Conservation (phyloP, 1,284 basidiomycete species). For the Pseudozyma tsukubaensis region DNA sequence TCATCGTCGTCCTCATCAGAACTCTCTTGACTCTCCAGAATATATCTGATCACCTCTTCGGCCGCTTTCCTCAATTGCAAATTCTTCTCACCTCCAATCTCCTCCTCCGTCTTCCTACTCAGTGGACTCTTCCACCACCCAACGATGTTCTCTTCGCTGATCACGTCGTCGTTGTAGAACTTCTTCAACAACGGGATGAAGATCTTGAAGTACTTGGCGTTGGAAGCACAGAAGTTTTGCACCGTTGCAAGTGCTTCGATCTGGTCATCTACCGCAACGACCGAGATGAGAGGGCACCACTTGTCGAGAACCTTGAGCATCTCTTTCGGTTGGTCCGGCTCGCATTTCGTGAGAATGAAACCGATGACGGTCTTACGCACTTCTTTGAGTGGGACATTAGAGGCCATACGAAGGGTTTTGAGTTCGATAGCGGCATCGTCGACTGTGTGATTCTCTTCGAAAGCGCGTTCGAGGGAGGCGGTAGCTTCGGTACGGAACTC, state of each 20-base stretch:
- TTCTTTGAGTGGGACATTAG: conserved; percentile 81
- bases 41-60: conserved; percentile 69
- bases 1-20: conserved; percentile 64
- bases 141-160: conserved; percentile 69
- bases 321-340: conserved; percentile 49
- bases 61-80: conserved; percentile 67
- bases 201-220: conserved; percentile 63
- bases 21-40: conserved; percentile 68
- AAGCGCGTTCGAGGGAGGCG: conserved; percentile 86
- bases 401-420: conserved; percentile 93
- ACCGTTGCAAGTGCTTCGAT: conserved; percentile 67
- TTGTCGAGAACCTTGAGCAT: conserved; percentile 65
- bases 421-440: conserved; percentile 92
- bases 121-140: conserved; percentile 68
- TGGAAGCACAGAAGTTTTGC: conserved; percentile 50
- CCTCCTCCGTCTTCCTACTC: conserved; percentile 20
- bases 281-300: conserved; percentile 69
- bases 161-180: conserved; percentile 70
- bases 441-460: conserved; percentile 87
- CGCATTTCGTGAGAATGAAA: conserved; percentile 57
- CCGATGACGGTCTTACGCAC: conserved; percentile 83
- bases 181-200: conserved; percentile 69
- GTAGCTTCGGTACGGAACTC: conserved; percentile 83
- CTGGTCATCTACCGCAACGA: conserved; percentile 68
- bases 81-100: conserved; percentile 57